Conservation (phyloP, 192 early-diverging fungal species). For the Geranomyces variabilis region DNA sequence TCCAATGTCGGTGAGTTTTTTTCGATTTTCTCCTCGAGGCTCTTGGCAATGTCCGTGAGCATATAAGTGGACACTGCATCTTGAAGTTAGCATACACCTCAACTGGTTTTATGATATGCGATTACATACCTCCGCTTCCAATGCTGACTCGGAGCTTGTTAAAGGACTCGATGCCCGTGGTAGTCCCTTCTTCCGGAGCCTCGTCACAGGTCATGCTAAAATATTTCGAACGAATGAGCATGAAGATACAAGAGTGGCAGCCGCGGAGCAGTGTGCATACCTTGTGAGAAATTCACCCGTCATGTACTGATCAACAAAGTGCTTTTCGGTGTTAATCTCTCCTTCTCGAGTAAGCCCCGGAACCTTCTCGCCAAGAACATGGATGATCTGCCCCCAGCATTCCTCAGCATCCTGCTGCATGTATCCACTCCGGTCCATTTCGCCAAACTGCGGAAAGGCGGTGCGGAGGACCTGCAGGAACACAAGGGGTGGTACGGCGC, state of each 20-base stretch:
- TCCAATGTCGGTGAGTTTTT: constrained; percentile 84
- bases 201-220: constrained; percentile 75
- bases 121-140: constrained; percentile 48
- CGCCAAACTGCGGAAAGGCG: constrained; percentile 85
- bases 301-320: constrained; percentile 85
- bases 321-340: constrained; percentile 37
- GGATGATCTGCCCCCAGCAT: constrained; percentile 89
- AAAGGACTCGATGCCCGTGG: constrained; percentile 69
- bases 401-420: constrained; percentile 99
- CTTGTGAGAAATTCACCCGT: constrained; percentile 54
- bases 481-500: constrained; percentile 73
- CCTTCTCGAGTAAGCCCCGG: constrained; percentile 50
- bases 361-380: constrained; percentile 66
- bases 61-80: constrained; percentile 75
- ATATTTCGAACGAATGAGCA: not conserved
- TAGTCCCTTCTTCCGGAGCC: constrained; percentile 71
- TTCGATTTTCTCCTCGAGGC: constrained; percentile 82
- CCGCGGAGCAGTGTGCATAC: constrained; percentile 17
- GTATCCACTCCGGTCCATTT: constrained; percentile 69
- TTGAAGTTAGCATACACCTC: not conserved
- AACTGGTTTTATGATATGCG: not conserved
- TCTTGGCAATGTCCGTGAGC: constrained; percentile 67
- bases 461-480: constrained; percentile 81
- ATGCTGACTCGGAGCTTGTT: constrained; percentile 73
- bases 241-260: not conserved